These are phyloP conservation scores for Gonapodya prolifera DNA, from an alignment of 192 early-diverging fungal species.

Conservation along the genomic window DNA sequence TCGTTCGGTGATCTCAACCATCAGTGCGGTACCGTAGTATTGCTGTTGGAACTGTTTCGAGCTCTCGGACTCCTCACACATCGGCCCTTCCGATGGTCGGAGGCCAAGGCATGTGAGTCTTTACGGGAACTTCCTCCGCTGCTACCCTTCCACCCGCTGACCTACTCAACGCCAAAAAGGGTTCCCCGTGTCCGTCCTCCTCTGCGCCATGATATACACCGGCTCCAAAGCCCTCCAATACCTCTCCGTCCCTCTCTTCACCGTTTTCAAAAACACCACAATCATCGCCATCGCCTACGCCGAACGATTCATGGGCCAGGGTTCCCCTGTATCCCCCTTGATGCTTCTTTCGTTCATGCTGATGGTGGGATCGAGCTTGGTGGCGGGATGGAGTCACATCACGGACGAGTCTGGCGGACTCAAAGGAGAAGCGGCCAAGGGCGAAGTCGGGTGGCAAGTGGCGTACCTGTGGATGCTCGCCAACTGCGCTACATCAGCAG, in stretches of 20 bases:
- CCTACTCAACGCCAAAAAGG: conserved; percentile 54
- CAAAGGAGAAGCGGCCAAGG: not conserved
- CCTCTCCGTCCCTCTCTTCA: conserved; percentile 87
- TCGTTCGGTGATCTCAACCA: no score
- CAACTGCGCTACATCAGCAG: conserved; percentile 84
- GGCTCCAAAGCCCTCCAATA: conserved; percentile 88
- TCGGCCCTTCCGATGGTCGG: conserved; percentile 12
- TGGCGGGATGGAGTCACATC: conserved; percentile 23
- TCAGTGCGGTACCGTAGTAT: conserved; percentile 29
- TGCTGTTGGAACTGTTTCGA: conserved; percentile 32
- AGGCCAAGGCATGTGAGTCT: conserved; percentile 15
- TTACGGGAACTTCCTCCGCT: conserved; percentile 36
- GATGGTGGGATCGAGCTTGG: conserved; percentile 28
- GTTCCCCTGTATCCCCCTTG: conserved; percentile 56
- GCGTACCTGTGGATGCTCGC: conserved; percentile 82
- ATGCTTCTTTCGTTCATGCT: conserved; percentile 75
- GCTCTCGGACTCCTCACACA: conserved; percentile 14
- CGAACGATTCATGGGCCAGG: conserved; percentile 74
- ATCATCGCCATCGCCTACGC: conserved; percentile 94
- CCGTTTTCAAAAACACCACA: conserved; percentile 97
- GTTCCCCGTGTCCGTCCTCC: conserved; percentile 72
- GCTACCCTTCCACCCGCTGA: conserved; percentile 34
- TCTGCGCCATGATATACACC: conserved; percentile 94
- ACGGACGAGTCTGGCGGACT: conserved; percentile 5
- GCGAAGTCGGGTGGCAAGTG: conserved; percentile 9